Conservation (phyloP, 306 rosid species). For the Astragalus membranaceus region DNA sequence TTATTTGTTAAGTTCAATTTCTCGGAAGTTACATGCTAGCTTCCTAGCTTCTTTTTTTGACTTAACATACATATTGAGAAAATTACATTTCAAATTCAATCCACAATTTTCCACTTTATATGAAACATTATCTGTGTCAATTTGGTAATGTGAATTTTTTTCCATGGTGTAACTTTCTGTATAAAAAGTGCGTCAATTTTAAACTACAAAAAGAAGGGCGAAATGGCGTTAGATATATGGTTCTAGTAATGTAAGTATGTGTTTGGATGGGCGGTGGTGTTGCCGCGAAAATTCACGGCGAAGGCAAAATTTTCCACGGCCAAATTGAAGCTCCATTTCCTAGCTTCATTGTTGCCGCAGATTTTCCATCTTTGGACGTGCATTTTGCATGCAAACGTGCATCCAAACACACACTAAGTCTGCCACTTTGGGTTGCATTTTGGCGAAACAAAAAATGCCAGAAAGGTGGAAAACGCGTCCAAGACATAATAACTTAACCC, state of each 20-base stretch:
- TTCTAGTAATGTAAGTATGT: background rate
- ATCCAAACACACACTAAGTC: too few species aligned
- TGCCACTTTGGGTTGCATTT: slow-evolving; percentile 18
- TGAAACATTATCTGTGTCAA: too few species aligned
- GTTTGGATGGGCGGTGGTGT: too few species aligned
- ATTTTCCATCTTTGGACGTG: too few species aligned
- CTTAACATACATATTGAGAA: background rate
- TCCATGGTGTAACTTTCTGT: background rate
- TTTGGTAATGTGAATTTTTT: background rate
- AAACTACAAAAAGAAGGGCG: background rate
- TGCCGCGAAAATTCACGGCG: too few species aligned
- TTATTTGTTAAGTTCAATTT: background rate
- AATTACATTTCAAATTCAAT: background rate
- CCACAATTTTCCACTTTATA: background rate
- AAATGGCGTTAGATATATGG: slow-evolving; percentile 13
- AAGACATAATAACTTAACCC: background rate
- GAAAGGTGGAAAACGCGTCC: slow-evolving; percentile 33
- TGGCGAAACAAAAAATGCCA: background rate
- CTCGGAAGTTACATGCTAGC: background rate
- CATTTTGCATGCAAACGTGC: too few species aligned
- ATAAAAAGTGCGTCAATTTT: background rate
- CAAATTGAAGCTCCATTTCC: too few species aligned
- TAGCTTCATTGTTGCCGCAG: too few species aligned
- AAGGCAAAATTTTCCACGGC: too few species aligned
- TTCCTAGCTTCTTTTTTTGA: too few species aligned